Base-by-base conservation (phyloP, 2,329 filamentous ascomycete species). In the Phoma sp. region DNA sequence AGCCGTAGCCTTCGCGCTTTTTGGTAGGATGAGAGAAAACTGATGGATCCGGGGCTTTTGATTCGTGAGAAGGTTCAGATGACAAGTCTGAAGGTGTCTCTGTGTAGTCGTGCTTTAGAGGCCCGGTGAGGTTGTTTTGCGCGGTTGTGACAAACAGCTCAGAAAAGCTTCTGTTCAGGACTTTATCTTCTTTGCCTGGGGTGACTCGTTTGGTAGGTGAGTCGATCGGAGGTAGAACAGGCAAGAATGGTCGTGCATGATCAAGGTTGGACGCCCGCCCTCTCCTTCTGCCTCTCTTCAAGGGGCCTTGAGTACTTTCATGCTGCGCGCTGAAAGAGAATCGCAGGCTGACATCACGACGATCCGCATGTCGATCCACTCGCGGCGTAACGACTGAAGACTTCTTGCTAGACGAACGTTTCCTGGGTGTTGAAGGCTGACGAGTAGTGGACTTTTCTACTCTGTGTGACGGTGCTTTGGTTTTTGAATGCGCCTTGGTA, bases 1-100 rank as follows among this genome's bases (percentile, higher is more conserved):
- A 66, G 6, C 68, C 68, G 33, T 67, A 68, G 2, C 66, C 66
- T 44, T 64, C 63, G 13, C 58, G 56, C 29, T 66, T 64, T 21
- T 55, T 62, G 7, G 51, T 52, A 6, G 63, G 65, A n/a, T 61
- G 60, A 15, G 51, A 45, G 15, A 68, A 52, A 24, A 55, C 47
- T 3, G 51, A 51, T 9, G 51, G 44, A 10, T 52, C 32, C 19
- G 65, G 43, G 12, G 39, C 33, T 37, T 48, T 49, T 35, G 40
- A 22, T 45, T 53, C 29, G 2, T 45, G 33, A n/a, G 36, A 43
- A 2, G 41, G 40, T 9, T 49, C 49, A 10, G 55, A 48, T 4
- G 55, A 53, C 24, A 52, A 12, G 10, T 57, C 50, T 3, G 48
- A 48, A 15, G 55, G 44, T 10, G 43, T 49, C 5, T 57, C 49